A percentile compares a stretch with the other conserved stretches of the same genome.
Conservation (phyloP, 2,329 filamentous ascomycete genomes). For the Pleomassaria siparia region DNA sequence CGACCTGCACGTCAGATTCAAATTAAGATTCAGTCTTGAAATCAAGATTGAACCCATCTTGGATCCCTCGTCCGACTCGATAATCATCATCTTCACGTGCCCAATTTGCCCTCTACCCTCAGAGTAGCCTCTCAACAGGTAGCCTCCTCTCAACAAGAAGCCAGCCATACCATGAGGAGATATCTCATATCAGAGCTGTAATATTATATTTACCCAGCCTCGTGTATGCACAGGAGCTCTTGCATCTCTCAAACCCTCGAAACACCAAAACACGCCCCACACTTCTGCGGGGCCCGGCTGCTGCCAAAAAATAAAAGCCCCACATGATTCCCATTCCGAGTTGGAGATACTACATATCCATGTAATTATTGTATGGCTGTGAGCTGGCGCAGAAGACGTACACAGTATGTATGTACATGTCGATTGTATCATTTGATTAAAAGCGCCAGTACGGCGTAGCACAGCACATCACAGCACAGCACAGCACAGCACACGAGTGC, state of each 20-base stretch:
- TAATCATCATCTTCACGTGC: neutral
- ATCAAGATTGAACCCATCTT: neutral
- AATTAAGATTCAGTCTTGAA: constrained; percentile 1
- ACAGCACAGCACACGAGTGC: neutral
- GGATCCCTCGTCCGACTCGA: neutral
- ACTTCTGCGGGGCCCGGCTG: constrained; percentile 8
- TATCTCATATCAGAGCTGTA: neutral
- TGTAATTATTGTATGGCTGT: too few species aligned
- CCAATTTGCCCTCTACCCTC: too few species aligned
- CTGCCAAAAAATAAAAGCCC: too few species aligned
- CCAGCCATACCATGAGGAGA: constrained; percentile 2
- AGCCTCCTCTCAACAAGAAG: too few species aligned
- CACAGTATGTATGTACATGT: too few species aligned
- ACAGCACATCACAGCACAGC: too few species aligned
- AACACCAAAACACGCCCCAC: constrained; percentile 17
- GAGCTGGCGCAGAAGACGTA: too few species aligned
- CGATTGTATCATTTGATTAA: too few species aligned
- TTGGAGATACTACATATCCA: neutral
- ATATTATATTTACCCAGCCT: constrained; percentile 1
- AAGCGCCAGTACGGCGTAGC: too few species aligned
- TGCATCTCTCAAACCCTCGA: constrained; percentile 1
- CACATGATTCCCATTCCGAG: constrained; percentile 5
- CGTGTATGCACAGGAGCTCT: neutral
- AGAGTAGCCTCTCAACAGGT: neutral
- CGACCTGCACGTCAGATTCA: constrained; percentile 9